Base-by-base conservation (phyloP, 331 rosid genomes). In the Saraca asoca region DNA sequence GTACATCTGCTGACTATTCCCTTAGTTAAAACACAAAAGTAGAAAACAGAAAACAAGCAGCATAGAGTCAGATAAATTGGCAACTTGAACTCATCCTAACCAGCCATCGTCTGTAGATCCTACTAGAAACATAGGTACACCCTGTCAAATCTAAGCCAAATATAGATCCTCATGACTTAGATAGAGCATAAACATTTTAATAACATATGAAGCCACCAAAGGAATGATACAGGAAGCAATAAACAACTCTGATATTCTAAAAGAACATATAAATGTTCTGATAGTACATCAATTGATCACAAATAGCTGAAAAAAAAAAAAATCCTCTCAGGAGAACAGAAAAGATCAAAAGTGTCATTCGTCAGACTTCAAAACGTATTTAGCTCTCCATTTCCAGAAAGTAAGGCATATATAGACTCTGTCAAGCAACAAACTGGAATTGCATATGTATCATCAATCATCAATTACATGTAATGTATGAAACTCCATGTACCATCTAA, bases 161-260 rank as follows among this genome's bases (percentile, higher is more conserved):
- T 9, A 62, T 5, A 72, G 5, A 72, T 31, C 70, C 9, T 58
- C 49, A 43, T 13, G 49, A 43, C 19, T 71, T 51, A 7, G 16
- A 18, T n/a, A n/a, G 43, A 16, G 18, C 10, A 61, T 29, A 12
- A 29, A 4, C 10, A 51, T 49, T 12, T 35, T 9, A 44, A 9
- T 20, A 37, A 46, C 20, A 17, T 18, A 34, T 35, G 39, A 35
- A 63, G 37, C 45, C 66, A 24, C 7, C 3, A 19, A 45, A 64
- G 13, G 13, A 45, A 73, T 46, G 33, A 34, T 20, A 50, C 7
- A 39, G 72, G 9, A 68, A 64, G 55, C 66, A 58, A 44, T 37
- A 62, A 58, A 29, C 37, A 53, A 41, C 43, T 57, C 29, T 33
- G 62, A 17, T 38, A 41, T 54, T 39, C 29, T 12, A 39, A 51